Conservation (phyloP, 345 rosid genomes). For the Rhizophora mangle region DNA sequence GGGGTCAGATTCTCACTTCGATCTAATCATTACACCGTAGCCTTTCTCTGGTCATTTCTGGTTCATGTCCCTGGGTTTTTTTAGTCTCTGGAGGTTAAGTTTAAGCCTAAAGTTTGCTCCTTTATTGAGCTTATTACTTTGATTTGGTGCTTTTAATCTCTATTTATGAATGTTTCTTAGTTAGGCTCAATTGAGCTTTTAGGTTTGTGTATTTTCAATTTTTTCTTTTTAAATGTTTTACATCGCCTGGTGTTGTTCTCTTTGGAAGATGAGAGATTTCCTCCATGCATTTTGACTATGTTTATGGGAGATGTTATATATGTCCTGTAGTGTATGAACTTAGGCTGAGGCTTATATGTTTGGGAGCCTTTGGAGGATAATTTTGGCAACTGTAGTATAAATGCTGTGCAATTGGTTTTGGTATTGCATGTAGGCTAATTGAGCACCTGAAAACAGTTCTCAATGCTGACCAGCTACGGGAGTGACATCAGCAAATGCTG, state of each 20-base stretch:
- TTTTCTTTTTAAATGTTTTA: too few relatives aligned
- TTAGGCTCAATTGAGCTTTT: too few relatives aligned
- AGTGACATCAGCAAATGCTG: slow-evolving; percentile 85
- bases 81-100: background rate
- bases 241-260: background rate
- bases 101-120: background rate
- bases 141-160: background rate
- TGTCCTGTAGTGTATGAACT: too few relatives aligned
- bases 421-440: too few relatives aligned
- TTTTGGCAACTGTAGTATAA: too few relatives aligned
- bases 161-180: background rate
- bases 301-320: too few relatives aligned
- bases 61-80: background rate
- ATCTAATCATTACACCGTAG: background rate
- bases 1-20: slow-evolving; percentile 34
- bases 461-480: slow-evolving; percentile 66
- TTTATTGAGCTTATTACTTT: background rate
- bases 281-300: background rate
- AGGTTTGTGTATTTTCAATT: too few relatives aligned
- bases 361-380: too few relatives aligned
- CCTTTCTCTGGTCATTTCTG: background rate
- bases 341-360: too few relatives aligned
- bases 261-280: background rate
- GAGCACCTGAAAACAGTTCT: too few relatives aligned
- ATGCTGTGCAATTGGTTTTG: too few relatives aligned